Evolutionary conservation across 2,329 filamentous ascomycete genomes (phyloP).

Genomic region (Exophiala alcalophila): DNA sequence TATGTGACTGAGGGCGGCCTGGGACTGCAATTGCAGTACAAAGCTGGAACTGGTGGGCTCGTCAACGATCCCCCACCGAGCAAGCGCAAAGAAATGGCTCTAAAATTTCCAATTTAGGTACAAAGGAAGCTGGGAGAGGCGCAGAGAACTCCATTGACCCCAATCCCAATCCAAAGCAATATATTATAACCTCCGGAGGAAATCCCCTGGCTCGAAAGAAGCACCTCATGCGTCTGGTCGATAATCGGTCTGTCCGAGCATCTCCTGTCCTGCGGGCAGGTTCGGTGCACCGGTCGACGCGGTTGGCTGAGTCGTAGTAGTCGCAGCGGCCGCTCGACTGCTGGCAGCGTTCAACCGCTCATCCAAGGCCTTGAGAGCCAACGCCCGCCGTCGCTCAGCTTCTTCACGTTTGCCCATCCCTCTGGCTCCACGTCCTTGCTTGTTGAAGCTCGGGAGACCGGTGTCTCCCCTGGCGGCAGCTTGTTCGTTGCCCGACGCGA

Average conservation of each 20-base stretch:
- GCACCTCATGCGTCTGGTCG: conserved; percentile 40
- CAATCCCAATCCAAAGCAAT: conserved; percentile 2
- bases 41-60: too few species aligned
- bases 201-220: not conserved
- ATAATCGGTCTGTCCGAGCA: conserved; percentile 41
- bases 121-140: too few species aligned
- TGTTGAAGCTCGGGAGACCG: conserved; percentile 59
- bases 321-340: conserved; percentile 45
- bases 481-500: conserved; percentile 69
- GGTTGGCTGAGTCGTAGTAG: too few species aligned
- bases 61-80: too few species aligned
- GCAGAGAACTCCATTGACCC: too few species aligned
- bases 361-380: conserved; percentile 88
- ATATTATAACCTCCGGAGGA: conserved; percentile 1
- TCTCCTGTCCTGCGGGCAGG: conserved; percentile 30
- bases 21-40: too few species aligned
- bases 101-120: too few species aligned
- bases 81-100: too few species aligned
- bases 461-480: conserved; percentile 64
- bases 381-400: conserved; percentile 80
- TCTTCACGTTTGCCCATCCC: conserved; percentile 75
- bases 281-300: conserved; percentile 32
- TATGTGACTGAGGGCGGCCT: too few species aligned
- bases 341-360: conserved; percentile 86
- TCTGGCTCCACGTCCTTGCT: conserved; percentile 41